phyloP scores from a whole-genome alignment of 163 green algal species.

The Chloroidium sp. region DNA sequence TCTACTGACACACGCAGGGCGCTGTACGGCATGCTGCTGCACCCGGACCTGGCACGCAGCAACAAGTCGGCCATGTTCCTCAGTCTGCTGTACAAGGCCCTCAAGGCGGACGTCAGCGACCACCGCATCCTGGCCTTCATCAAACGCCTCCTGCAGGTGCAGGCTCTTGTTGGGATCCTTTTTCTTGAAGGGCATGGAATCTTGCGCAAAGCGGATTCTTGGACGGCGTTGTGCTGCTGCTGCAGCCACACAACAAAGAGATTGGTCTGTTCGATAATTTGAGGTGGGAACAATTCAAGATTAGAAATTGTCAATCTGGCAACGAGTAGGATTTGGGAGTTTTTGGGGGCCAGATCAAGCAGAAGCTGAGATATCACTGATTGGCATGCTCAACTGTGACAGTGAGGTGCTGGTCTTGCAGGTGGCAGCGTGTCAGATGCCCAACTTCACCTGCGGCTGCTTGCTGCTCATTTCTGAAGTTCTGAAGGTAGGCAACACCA shows the following conservation, averaged over 20 bases:
- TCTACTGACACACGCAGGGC: constrained; percentile 46
- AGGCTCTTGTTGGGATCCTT: no score
- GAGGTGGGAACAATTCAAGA: no score
- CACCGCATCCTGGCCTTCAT: constrained; percentile 72
- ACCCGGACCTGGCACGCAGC: constrained; percentile 46
- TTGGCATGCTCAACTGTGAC: no score
- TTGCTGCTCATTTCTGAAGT: constrained; percentile 84
- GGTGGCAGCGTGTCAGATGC: constrained; percentile 31
- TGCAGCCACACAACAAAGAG: no score
- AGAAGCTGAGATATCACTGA: no score
- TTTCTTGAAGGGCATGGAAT: no score
- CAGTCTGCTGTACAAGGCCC: constrained; percentile 47
- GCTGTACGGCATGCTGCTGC: constrained; percentile 76
- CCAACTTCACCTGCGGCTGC: constrained; percentile 77
- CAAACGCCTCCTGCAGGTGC: constrained; percentile 77
- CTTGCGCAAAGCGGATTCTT: no score
- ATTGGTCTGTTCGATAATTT: no score
- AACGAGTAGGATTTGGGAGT: no score
- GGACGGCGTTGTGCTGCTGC: no score
- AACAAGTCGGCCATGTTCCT: constrained; percentile 56
- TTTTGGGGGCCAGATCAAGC: no score
- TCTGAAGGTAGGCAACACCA: constrained; percentile 23
- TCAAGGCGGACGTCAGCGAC: constrained; percentile 64
- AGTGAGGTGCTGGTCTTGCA: constrained; percentile 1
- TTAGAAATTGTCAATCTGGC: no score